Base-by-base conservation (phyloP, 805 yeast species). In the Cyberlindnera euphorbiae region DNA sequence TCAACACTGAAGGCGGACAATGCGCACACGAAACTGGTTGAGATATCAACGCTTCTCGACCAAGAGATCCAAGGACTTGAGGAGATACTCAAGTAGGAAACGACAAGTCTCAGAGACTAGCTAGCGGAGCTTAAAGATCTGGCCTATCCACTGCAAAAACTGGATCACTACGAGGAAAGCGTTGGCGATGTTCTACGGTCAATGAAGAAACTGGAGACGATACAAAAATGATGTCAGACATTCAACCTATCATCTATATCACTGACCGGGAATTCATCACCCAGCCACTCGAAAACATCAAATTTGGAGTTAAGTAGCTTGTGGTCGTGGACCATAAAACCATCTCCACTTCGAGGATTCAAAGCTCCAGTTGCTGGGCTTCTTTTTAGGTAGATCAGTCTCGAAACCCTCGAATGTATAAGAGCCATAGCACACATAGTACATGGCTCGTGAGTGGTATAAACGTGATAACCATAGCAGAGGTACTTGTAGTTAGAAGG, bases 361-460 rank as follows among this genome's bases (percentile, higher is more conserved):
- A 79, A 65, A 3, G 73, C 75, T 6, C 86, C 88, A 0, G 83
- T 75, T 17, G 41, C 39, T 0, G 50, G 46, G 45, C 73, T 69
- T 3, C 72, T 62, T 26, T 63, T 61, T 13, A 83, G 46, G 58
- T 79, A 90, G 1, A 84, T 62, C 23, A 90, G 62, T 35, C 87
- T 66, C 12, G 77, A 71, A 0, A 93, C 72, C 32, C 98, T 67
- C 1, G 97, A 90, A 56, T 93, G 98, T 9, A 89, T 79, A 27
- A 93, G 65, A 0, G 97, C 97, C 98, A 93, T 93, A 6, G 85
- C 64, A 53, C 98, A 93, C 97, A 90, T 93, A 0, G 86, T 75
- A 52, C 98, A 93, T 0, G 98, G 98, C 58, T 93, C 98, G 55
- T 88, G 95, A 0, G 96, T 82, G 1, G 94, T 83, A 53, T 83